Percentiles rank a stretch among this genome's conserved stretches.
These are phyloP conservation scores for Leishmania aethiopica DNA, from an alignment of 208 protist species.

Conservation along the genomic window DNA sequence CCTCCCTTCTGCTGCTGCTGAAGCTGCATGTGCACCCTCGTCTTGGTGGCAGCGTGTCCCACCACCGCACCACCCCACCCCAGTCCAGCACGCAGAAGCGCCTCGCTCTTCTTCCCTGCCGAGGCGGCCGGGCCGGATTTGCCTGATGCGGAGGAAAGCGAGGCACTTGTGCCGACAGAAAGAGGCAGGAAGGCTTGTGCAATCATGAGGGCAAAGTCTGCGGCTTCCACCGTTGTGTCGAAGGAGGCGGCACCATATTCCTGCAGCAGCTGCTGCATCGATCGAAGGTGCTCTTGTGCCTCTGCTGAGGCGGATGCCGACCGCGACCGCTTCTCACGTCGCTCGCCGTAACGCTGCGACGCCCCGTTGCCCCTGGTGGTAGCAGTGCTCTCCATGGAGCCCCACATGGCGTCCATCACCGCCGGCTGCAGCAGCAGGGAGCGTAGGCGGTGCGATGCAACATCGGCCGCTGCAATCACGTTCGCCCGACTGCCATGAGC, in stretches of 20 bases:
- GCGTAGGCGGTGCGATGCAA: constrained; percentile 24
- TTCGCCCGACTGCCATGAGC: background rate
- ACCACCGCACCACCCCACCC: constrained; percentile 34
- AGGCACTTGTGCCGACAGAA: constrained; percentile 14
- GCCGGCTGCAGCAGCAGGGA: constrained; percentile 14
- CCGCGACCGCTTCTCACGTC: constrained; percentile 5
- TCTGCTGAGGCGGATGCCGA: background rate
- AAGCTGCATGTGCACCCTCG: constrained; percentile 27
- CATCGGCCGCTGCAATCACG: constrained; percentile 23
- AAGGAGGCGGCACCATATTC: constrained; percentile 59
- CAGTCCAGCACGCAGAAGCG: constrained; percentile 27
- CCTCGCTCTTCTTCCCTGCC: constrained; percentile 12
- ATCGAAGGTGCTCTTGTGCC: constrained; percentile 11
- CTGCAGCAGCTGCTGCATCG: constrained; percentile 32
- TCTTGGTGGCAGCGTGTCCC: constrained; percentile 26
- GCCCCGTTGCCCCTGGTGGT: background rate
- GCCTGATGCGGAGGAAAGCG: background rate
- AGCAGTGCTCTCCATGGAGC: constrained; percentile 10
- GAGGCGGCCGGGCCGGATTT: background rate
- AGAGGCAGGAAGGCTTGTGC: constrained; percentile 58
- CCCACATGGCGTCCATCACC: constrained; percentile 35
- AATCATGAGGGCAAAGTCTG: constrained; percentile 52
- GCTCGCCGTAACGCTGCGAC: background rate
- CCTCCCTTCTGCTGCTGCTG: constrained; percentile 31
- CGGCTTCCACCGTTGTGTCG: constrained; percentile 52